phyloP scores from a whole-genome alignment of 805 yeast species.

The Candida chilensis region DNA sequence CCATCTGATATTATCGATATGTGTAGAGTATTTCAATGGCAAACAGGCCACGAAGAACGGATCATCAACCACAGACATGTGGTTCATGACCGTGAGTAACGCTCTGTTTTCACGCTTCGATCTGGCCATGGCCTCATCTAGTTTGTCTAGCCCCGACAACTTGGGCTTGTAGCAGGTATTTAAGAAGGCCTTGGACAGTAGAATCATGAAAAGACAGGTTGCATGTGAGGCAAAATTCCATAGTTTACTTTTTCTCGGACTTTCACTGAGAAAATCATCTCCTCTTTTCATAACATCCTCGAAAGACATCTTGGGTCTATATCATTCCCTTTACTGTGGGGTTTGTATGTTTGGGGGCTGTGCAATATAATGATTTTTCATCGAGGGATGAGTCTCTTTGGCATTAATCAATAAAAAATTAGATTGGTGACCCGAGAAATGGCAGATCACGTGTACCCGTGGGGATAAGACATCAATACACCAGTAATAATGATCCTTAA shows the following conservation, averaged over 20 bases:
- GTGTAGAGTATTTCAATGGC: slow-evolving; percentile 59
- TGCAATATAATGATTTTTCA: too few species aligned
- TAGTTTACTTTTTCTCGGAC: slow-evolving; percentile 45
- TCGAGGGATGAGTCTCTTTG: too few species aligned
- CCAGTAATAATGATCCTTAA: too few species aligned
- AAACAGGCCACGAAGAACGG: slow-evolving; percentile 84
- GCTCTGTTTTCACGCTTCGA: slow-evolving; percentile 66
- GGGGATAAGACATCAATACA: too few species aligned
- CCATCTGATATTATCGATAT: slow-evolving; percentile 75
- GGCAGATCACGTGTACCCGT: too few species aligned
- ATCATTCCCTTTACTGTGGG: too few species aligned
- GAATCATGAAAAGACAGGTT: slow-evolving; percentile 59
- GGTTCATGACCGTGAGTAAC: slow-evolving; percentile 82
- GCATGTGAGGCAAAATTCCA: slow-evolving; percentile 68
- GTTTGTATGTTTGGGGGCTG: too few species aligned
- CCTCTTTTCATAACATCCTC: slow-evolving; percentile 65
- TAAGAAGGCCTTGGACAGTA: slow-evolving; percentile 52
- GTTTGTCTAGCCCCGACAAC: slow-evolving; percentile 50
- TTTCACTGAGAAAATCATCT: slow-evolving; percentile 54
- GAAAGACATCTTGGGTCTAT: slow-evolving; percentile 59
- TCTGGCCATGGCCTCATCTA: slow-evolving; percentile 55
- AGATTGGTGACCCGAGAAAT: too few species aligned
- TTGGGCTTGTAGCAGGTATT: slow-evolving; percentile 55
- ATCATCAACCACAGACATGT: slow-evolving; percentile 87
- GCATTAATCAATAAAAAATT: too few species aligned